A percentile compares a stretch with the other conserved stretches of the same genome.
Evolutionary conservation across 2,329 filamentous ascomycete genomes (phyloP).

Genomic region (Ophiocordyceps sinensis): DNA sequence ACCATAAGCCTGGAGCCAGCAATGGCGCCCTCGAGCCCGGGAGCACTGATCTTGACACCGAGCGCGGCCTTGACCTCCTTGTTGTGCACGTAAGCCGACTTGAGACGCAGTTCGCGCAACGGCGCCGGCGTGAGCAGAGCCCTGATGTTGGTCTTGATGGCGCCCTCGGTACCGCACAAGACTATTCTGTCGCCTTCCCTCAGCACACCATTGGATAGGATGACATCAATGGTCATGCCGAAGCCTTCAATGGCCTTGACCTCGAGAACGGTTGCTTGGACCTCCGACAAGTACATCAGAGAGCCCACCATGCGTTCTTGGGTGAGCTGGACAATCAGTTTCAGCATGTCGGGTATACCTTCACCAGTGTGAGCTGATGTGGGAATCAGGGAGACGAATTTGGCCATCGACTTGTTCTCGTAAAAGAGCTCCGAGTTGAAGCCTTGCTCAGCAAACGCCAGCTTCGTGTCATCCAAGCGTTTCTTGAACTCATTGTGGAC

Average conservation of each 20-base stretch:
- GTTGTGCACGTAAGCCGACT: conserved; percentile 95
- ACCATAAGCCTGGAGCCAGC: conserved; percentile 91
- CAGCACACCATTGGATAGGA: conserved; percentile 89
- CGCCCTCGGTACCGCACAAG: conserved; percentile 89
- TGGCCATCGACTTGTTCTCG: conserved; percentile 95
- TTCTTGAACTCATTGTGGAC: conserved; percentile 92
- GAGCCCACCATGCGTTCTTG: conserved; percentile 96
- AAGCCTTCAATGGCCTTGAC: conserved; percentile 99
- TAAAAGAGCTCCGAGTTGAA: conserved; percentile 97
- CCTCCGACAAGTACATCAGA: conserved; percentile 96
- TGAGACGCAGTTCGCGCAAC: conserved; percentile 86
- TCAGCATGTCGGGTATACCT: conserved; percentile 97
- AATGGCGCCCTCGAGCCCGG: conserved; percentile 89
- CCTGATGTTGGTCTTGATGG: conserved; percentile 89
- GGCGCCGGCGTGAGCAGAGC: conserved; percentile 86
- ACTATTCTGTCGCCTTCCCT: conserved; percentile 91
- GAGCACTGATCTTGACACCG: conserved; percentile 97
- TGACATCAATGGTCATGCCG: conserved; percentile 95
- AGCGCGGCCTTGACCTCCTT: conserved; percentile 97
- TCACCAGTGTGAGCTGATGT: conserved; percentile 98
- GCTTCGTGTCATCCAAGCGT: conserved; percentile 77
- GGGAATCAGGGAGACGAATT: conserved; percentile 86
- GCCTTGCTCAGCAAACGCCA: conserved; percentile 88
- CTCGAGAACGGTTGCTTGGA: conserved; percentile 94
- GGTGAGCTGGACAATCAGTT: conserved; percentile 79